phyloP scores from a whole-genome alignment of 2,329 filamentous ascomycete genomes.

The Epichloe aotearoae region DNA sequence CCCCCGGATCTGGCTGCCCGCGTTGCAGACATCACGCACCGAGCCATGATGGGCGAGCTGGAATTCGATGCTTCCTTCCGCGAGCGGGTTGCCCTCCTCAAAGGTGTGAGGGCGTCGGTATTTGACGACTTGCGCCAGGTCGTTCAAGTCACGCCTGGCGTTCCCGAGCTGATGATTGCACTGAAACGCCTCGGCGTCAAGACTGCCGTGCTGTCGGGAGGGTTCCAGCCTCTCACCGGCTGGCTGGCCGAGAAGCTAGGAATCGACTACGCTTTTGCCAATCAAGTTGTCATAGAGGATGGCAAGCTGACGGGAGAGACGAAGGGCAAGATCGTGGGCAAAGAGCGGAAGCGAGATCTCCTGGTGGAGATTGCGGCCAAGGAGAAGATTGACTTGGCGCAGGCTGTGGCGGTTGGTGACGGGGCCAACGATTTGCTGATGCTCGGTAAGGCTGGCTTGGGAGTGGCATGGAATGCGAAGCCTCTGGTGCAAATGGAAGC shows the following conservation, averaged over 20 bases:
- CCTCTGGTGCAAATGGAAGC: slow-evolving; percentile 69
- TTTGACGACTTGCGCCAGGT: slow-evolving; percentile 64
- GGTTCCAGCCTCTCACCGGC: slow-evolving; percentile 76
- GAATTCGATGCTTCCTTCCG: slow-evolving; percentile 79
- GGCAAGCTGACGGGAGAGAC: slow-evolving; percentile 58
- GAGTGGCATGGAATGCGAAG: slow-evolving; percentile 77
- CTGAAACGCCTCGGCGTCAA: slow-evolving; percentile 71
- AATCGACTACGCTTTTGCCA: slow-evolving; percentile 79
- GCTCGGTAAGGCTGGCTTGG: slow-evolving; percentile 62
- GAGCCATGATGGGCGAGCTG: slow-evolving; percentile 91
- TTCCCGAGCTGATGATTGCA: slow-evolving; percentile 56
- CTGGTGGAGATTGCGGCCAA: slow-evolving; percentile 56
- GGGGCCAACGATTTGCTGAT: slow-evolving; percentile 74
- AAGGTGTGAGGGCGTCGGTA: slow-evolving; percentile 64
- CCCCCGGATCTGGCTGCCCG: slow-evolving; percentile 59
- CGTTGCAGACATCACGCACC: slow-evolving; percentile 79
- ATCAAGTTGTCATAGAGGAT: slow-evolving; percentile 59
- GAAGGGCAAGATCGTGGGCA: slow-evolving; percentile 59
- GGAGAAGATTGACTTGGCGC: slow-evolving; percentile 50
- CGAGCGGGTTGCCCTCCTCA: slow-evolving; percentile 67
- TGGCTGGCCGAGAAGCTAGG: slow-evolving; percentile 75
- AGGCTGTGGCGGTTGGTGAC: slow-evolving; percentile 65
- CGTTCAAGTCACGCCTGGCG: slow-evolving; percentile 73
- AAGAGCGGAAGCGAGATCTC: slow-evolving; percentile 59
- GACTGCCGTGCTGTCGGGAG: slow-evolving; percentile 82